A percentile compares a stretch with the other conserved stretches of the same genome.
phyloP scores from a whole-genome alignment of 73 alveolate species.

The Durusdinium trenchii region DNA sequence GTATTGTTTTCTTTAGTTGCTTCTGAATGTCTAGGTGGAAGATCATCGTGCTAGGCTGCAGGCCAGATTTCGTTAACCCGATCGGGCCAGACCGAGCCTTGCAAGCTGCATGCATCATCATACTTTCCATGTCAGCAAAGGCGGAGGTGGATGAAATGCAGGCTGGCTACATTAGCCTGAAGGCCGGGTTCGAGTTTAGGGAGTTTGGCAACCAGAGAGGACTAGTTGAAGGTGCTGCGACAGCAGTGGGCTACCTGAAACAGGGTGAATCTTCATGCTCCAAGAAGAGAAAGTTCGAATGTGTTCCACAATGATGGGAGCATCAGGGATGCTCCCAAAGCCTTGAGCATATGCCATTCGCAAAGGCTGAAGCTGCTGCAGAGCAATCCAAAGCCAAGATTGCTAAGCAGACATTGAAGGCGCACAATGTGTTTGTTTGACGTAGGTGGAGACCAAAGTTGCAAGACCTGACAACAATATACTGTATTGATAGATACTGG shows the following conservation, averaged over 20 bases:
- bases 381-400: slow-evolving; percentile 49
- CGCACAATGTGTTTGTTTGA: too few relatives aligned
- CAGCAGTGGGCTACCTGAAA: too few relatives aligned
- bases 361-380: slow-evolving; percentile 59
- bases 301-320: too few relatives aligned
- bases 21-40: slow-evolving; percentile 61
- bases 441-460: too few relatives aligned
- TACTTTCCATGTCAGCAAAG: background rate
- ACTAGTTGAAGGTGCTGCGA: too few relatives aligned
- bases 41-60: slow-evolving; percentile 53
- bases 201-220: too few relatives aligned
- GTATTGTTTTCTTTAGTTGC: too few relatives aligned
- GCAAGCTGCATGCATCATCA: background rate
- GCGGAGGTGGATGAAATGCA: slow-evolving; percentile 58
- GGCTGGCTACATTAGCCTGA: slow-evolving; percentile 67
- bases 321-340: too few relatives aligned
- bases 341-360: background rate
- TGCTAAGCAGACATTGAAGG: slow-evolving; percentile 90
- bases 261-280: too few relatives aligned
- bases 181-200: background rate
- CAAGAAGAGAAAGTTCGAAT: too few relatives aligned
- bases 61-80: background rate
- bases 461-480: too few relatives aligned
- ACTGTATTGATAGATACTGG: background rate
- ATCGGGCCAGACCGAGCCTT: background rate